A percentile compares a stretch with the other conserved stretches of the same genome.
Conservation (phyloP, 768 basidiomycete genomes). For the Termitomyces sp. region DNA sequence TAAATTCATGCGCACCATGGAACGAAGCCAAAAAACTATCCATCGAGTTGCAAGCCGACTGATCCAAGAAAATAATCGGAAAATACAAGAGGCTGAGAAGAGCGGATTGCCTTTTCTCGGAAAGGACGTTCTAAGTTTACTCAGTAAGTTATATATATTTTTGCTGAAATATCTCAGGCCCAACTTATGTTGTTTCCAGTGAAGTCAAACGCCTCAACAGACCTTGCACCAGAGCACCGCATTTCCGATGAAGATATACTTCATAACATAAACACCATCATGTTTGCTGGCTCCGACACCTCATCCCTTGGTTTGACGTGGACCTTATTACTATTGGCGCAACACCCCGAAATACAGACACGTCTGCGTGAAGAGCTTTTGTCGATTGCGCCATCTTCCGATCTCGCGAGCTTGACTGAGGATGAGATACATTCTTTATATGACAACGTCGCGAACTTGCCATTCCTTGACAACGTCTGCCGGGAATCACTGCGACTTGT, state of each 20-base stretch:
- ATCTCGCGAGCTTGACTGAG: conserved; percentile 43
- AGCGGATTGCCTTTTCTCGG: conserved; percentile 47
- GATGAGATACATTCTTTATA: conserved; percentile 65
- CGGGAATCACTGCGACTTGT: conserved; percentile 71
- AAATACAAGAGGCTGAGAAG: conserved; percentile 56
- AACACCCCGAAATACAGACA: conserved; percentile 59
- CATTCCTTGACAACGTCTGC: conserved; percentile 70
- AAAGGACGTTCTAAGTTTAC: conserved; percentile 70
- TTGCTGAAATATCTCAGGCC: not conserved
- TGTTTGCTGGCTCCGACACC: conserved; percentile 89
- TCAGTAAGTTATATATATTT: conserved; percentile 52
- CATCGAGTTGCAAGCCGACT: conserved; percentile 64
- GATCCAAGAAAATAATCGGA: conserved; percentile 74
- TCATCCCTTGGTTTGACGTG: conserved; percentile 80
- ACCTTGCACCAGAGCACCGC: conserved; percentile 61
- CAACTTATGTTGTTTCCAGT: conserved; percentile 40
- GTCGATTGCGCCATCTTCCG: conserved; percentile 32
- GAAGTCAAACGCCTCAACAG: conserved; percentile 72
- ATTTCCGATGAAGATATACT: conserved; percentile 87
- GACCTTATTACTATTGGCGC: conserved; percentile 72
- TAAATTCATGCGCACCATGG: conserved; percentile 39
- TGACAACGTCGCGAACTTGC: conserved; percentile 49
- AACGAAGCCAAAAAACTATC: conserved; percentile 57
- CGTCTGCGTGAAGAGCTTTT: conserved; percentile 67
- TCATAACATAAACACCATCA: conserved; percentile 81